Conservation (phyloP, 768 basidiomycete genomes). For the Tylopilus felleus region DNA sequence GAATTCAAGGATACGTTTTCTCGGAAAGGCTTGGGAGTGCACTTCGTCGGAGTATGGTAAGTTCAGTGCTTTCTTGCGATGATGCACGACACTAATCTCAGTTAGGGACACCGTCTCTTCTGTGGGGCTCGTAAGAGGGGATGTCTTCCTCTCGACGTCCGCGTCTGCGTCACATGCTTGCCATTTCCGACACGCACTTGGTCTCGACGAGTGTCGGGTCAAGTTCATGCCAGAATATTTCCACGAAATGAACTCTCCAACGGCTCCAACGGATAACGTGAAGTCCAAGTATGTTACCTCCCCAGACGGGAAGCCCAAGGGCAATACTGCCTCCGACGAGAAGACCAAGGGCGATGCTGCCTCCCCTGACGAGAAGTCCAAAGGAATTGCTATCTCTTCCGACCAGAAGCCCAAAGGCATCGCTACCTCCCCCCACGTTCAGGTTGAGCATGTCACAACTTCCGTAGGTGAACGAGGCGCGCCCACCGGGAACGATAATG, state of each 20-base stretch:
- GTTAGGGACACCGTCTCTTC: not conserved
- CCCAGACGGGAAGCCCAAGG: too few species aligned
- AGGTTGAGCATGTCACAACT: not conserved
- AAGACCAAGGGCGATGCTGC: not conserved
- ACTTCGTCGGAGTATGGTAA: not conserved
- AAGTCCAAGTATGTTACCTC: conserved; percentile 11
- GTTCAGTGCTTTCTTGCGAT: not conserved
- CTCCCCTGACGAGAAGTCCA: not conserved
- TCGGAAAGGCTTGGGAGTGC: too few species aligned
- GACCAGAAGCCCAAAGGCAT: not conserved
- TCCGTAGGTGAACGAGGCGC: not conserved
- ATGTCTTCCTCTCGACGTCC: not conserved
- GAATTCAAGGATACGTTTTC: too few species aligned
- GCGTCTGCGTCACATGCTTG: not conserved
- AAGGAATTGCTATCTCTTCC: too few species aligned
- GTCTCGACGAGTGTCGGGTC: not conserved
- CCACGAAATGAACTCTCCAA: conserved; percentile 24
- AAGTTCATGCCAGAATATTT: conserved; percentile 1
- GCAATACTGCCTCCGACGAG: too few species aligned
- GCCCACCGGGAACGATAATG: not conserved
- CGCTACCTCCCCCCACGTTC: not conserved
- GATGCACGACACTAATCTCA: not conserved
- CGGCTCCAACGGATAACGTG: conserved; percentile 7
- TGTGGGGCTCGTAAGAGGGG: not conserved
- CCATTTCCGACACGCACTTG: not conserved